Conservation (phyloP, 352 stramenopile species). For the Phytophthora pistaciae region DNA sequence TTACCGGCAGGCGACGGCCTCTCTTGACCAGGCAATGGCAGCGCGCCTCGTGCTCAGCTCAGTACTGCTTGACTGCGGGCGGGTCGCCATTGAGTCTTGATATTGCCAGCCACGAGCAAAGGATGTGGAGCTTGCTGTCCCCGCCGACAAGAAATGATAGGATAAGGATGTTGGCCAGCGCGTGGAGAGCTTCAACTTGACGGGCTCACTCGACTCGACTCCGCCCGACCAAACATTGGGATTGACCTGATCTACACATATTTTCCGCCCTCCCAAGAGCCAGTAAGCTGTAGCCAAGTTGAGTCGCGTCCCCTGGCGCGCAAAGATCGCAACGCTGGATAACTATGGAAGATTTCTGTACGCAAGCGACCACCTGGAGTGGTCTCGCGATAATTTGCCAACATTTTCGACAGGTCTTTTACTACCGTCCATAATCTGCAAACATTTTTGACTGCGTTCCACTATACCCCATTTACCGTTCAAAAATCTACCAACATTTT, state of each 20-base stretch:
- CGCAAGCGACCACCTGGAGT: not conserved
- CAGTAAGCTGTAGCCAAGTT: conserved; percentile 26
- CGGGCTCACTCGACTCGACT: not conserved
- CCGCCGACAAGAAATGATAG: conserved; percentile 7
- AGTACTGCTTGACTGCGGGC: not conserved
- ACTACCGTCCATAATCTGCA: not conserved
- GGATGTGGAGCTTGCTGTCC: not conserved
- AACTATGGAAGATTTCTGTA: conserved; percentile 24
- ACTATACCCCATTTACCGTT: not conserved
- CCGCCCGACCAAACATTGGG: not conserved
- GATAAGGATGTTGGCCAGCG: not conserved
- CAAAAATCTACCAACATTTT: conserved; percentile 12
- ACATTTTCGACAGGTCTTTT: not conserved
- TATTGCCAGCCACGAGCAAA: not conserved
- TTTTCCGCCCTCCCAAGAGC: conserved; percentile 9
- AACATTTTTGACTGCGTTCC: not conserved
- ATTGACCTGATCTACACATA: conserved; percentile 9
- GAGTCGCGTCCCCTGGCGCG: conserved; percentile 9
- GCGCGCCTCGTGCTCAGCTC: not conserved
- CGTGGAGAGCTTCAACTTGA: not conserved
- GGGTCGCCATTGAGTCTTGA: not conserved
- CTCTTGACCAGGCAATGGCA: not conserved
- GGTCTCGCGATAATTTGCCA: not conserved
- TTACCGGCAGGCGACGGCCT: conserved; percentile 26
- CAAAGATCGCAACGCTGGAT: conserved; percentile 11